Percentiles rank a stretch among this genome's conserved stretches.
Conservation (phyloP, 140 eudicot species). For the Flaveria floridana region DNA sequence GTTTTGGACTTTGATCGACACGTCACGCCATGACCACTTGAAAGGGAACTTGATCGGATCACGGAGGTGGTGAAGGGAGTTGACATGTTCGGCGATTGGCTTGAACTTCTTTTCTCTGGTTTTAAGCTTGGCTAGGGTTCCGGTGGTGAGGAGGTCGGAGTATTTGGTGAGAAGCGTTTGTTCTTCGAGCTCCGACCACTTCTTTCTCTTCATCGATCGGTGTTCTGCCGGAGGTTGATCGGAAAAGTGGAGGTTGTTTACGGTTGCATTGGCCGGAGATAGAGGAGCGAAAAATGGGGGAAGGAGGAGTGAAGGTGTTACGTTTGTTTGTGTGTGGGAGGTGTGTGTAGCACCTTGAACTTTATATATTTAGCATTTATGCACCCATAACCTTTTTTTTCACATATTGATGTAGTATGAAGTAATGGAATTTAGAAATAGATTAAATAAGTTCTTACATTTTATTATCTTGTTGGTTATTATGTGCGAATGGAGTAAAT, state of each 20-base stretch:
- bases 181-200: conserved; percentile 90
- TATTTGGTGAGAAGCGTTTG: conserved; percentile 61
- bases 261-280: conserved; percentile 29
- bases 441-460: too few relatives aligned
- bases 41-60: conserved; percentile 72
- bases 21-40: conserved; percentile 92
- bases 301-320: conserved; percentile 11
- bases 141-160: conserved; percentile 59
- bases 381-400: neutral
- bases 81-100: conserved; percentile 85
- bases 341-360: conserved; percentile 12
- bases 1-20: conserved; percentile 83
- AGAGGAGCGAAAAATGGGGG: conserved; percentile 3
- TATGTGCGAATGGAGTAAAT: too few relatives aligned
- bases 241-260: conserved; percentile 21
- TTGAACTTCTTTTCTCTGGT: conserved; percentile 88
- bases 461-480: too few relatives aligned
- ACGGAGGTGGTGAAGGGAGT: conserved; percentile 65
- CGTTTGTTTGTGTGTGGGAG: conserved; percentile 2
- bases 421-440: too few relatives aligned
- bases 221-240: conserved; percentile 23
- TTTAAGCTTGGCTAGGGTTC: conserved; percentile 66
- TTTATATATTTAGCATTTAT: neutral
- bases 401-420: neutral
- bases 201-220: conserved; percentile 77